A percentile compares a stretch with the other conserved stretches of the same genome.
Evolutionary conservation across 495 filamentous ascomycete genomes (phyloP).

Genomic region (Trichoderma erinaceum): DNA sequence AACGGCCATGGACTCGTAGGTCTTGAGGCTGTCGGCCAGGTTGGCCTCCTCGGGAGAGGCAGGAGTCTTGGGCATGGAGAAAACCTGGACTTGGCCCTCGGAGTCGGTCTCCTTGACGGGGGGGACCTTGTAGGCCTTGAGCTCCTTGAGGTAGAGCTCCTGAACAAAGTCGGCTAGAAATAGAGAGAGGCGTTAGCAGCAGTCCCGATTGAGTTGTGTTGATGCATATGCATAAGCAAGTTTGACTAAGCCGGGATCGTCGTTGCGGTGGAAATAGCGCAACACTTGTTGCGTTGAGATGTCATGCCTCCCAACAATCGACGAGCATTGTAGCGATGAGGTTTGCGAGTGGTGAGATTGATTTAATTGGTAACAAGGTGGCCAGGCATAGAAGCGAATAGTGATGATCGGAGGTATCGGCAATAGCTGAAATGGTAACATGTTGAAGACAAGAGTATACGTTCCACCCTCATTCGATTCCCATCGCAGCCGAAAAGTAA

Average conservation of each 20-base stretch:
- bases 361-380: background rate
- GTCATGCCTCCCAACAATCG: constrained; percentile 26
- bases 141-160: constrained; percentile 91
- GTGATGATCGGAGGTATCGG: constrained; percentile 3
- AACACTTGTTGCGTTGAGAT: background rate
- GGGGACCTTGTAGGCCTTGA: constrained; percentile 85
- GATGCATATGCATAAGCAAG: background rate
- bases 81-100: constrained; percentile 87
- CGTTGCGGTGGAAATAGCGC: background rate
- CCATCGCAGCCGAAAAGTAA: background rate
- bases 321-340: background rate
- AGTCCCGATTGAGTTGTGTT: background rate
- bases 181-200: constrained; percentile 13
- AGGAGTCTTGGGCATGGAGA: constrained; percentile 69
- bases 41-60: constrained; percentile 86
- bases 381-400: background rate
- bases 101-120: constrained; percentile 78
- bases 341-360: background rate
- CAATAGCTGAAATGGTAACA: background rate
- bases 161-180: constrained; percentile 82
- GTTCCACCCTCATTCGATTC: background rate
- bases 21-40: constrained; percentile 80
- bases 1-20: constrained; percentile 86
- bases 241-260: background rate
- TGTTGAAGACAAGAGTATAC: background rate